These are phyloP conservation scores for Cucumis cinereus DNA, from an alignment of 306 rosid species.

Conservation along the genomic window DNA sequence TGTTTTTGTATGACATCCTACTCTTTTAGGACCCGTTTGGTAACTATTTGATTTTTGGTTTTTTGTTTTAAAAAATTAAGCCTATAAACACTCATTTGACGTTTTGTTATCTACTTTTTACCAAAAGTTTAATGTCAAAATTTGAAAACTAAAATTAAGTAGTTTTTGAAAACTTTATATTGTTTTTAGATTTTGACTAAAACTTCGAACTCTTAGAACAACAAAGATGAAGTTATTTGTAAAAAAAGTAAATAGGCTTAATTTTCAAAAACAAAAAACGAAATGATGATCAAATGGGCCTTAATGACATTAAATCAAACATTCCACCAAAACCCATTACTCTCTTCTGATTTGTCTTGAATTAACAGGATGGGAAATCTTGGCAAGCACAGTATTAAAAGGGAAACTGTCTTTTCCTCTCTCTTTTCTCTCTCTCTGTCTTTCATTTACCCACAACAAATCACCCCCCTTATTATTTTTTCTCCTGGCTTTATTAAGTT, in stretches of 20 bases:
- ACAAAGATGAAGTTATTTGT: too few species aligned
- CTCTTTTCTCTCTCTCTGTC: background rate
- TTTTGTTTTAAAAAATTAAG: background rate
- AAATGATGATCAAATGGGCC: background rate
- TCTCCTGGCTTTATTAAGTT: background rate
- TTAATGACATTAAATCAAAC: background rate
- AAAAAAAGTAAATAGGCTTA: too few species aligned
- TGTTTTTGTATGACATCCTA: background rate
- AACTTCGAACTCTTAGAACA: too few species aligned
- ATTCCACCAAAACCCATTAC: background rate
- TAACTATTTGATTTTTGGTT: background rate
- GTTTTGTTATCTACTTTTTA: too few species aligned
- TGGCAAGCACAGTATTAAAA: constrained; percentile 8
- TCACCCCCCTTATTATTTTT: background rate
- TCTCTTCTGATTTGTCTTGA: background rate
- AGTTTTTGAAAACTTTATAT: too few species aligned
- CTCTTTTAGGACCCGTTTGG: background rate
- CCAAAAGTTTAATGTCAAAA: too few species aligned
- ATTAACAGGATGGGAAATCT: constrained; percentile 7
- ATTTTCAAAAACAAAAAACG: background rate
- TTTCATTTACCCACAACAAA: background rate
- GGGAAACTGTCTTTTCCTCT: constrained; percentile 5
- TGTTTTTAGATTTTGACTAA: too few species aligned
- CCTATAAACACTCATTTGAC: too few species aligned
- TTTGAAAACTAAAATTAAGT: too few species aligned